Evolutionary conservation across 768 basidiomycete species (phyloP).

Genomic region (Ephemerocybe angulata): DNA sequence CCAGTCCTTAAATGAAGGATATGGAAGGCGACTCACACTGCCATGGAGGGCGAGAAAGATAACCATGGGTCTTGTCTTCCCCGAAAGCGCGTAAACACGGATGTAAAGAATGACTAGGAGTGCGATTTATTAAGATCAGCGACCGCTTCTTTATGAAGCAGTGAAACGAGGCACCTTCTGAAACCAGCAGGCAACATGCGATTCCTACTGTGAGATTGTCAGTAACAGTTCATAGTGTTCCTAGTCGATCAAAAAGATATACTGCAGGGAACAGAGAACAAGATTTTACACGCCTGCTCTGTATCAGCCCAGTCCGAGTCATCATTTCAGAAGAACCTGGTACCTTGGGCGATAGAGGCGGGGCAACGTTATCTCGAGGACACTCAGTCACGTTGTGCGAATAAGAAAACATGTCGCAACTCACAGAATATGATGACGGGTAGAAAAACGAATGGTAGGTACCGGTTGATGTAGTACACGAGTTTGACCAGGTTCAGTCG

Average conservation of each 20-base stretch:
- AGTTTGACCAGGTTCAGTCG: slow-evolving; percentile 2
- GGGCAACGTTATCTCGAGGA: slow-evolving; percentile 4
- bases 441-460: slow-evolving; percentile 7
- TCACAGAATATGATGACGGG: slow-evolving; percentile 5
- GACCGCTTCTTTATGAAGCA: no score
- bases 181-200: slow-evolving; percentile 4
- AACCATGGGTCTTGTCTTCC: not conserved
- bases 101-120: slow-evolving; percentile 8
- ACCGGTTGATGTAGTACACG: slow-evolving; percentile 6
- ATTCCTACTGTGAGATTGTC: not conserved
- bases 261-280: slow-evolving; percentile 8
- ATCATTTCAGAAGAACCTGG: not conserved
- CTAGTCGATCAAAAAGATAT: not conserved
- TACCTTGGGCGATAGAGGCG: not conserved
- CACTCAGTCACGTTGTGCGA: not conserved
- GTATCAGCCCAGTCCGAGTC: not conserved
- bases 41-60: slow-evolving; percentile 3
- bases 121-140: no score
- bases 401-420: not conserved
- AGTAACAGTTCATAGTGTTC: not conserved
- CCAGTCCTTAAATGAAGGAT: not conserved
- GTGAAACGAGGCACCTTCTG: no score
- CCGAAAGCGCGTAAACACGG: slow-evolving; percentile 7
- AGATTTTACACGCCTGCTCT: slow-evolving; percentile 1
- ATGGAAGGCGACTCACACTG: not conserved